These are phyloP conservation scores for Asterella californica DNA, from an alignment of 225 moss, liverwort and hornwort species.

Conservation along the genomic window DNA sequence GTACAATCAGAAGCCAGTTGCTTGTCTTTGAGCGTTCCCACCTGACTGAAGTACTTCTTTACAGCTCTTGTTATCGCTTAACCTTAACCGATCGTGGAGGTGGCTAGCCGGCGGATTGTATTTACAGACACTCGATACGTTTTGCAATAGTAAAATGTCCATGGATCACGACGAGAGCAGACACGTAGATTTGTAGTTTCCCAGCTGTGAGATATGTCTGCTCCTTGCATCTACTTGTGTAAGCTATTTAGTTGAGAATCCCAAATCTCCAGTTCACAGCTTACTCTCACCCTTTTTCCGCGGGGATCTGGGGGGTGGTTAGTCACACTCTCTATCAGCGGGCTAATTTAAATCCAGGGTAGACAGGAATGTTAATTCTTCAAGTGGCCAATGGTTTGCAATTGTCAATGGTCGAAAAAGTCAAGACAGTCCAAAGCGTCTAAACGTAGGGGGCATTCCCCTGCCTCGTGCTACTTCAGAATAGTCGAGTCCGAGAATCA, in stretches of 20 bases:
- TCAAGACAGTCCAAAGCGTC: background rate
- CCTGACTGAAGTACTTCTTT: background rate
- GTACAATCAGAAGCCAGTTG: background rate
- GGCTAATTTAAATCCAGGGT: background rate
- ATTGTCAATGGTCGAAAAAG: background rate
- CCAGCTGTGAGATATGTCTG: background rate
- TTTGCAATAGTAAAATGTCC: background rate
- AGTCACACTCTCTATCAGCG: background rate
- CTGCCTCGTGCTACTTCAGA: background rate
- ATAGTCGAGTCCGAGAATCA: background rate
- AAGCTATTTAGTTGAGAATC: background rate
- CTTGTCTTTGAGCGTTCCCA: background rate
- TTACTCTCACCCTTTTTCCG: background rate
- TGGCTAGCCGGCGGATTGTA: background rate
- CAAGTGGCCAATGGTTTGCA: background rate
- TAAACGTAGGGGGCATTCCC: background rate
- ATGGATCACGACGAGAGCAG: background rate
- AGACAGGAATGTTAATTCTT: no score
- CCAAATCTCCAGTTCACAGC: background rate
- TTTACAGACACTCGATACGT: background rate
- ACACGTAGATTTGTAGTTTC: background rate
- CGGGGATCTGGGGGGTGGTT: background rate
- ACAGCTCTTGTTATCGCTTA: conserved; percentile 1
- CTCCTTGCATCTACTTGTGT: background rate
- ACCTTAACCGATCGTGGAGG: background rate